A percentile compares a stretch with the other conserved stretches of the same genome.
Evolutionary conservation across 257 asterid species (phyloP).

Genomic region (Ilex aquifolium): DNA sequence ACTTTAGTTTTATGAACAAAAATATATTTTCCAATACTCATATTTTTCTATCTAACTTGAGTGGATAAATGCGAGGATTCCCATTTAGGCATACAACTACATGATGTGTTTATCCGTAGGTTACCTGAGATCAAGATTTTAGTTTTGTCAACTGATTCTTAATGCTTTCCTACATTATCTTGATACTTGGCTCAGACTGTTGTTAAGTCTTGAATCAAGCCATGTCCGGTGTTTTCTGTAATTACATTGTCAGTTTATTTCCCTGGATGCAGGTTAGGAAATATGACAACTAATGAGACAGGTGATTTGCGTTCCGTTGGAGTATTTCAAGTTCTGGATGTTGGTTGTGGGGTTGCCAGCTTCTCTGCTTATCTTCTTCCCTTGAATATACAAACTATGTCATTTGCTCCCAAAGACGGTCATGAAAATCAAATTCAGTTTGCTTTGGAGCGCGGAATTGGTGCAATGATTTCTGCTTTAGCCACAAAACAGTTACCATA

Average conservation of each 20-base stretch:
- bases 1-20: background rate
- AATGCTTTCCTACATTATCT: background rate
- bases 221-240: background rate
- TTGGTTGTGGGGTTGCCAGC: slow-evolving; percentile 97
- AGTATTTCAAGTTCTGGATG: slow-evolving; percentile 77
- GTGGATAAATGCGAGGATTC: too few species aligned
- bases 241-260: background rate
- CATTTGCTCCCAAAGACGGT: slow-evolving; percentile 92
- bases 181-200: background rate
- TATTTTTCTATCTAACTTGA: too few species aligned
- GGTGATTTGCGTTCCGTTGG: slow-evolving; percentile 79
- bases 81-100: background rate
- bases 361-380: slow-evolving; percentile 94
- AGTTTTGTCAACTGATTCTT: background rate
- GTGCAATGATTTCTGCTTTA: slow-evolving; percentile 77
- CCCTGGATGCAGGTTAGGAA: slow-evolving; percentile 65
- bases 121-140: background rate
- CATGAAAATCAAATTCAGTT: slow-evolving; percentile 96
- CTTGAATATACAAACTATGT: slow-evolving; percentile 70
- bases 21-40: too few species aligned
- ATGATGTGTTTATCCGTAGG: background rate
- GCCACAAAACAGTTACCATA: slow-evolving; percentile 84
- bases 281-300: slow-evolving; percentile 64
- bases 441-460: slow-evolving; percentile 86
- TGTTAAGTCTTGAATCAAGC: background rate